Evolutionary conservation across 768 basidiomycete genomes (phyloP).

Genomic region (Collybiopsis luxurians): DNA sequence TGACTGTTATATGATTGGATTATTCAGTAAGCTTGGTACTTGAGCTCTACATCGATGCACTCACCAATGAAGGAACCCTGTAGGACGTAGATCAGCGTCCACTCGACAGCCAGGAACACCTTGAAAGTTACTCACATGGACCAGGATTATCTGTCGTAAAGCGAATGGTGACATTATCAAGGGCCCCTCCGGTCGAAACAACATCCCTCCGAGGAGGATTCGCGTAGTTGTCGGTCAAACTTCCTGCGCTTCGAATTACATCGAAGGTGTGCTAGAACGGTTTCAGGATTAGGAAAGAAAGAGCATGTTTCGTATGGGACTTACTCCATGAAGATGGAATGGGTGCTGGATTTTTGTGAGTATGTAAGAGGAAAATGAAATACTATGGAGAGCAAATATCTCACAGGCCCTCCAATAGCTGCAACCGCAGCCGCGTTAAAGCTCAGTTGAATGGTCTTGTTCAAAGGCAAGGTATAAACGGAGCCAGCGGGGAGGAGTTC

Average conservation of each 20-base stretch:
- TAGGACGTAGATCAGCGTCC: too few relatives aligned
- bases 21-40: neutral
- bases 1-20: slow-evolving; percentile 18
- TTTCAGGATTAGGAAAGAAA: neutral
- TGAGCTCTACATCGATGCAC: neutral
- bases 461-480: slow-evolving; percentile 32
- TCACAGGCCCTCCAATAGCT: slow-evolving; percentile 17
- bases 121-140: slow-evolving; percentile 25
- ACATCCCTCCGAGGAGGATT: slow-evolving; percentile 58
- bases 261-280: slow-evolving; percentile 38
- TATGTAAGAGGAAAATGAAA: slow-evolving; percentile 14
- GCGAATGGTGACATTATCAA: slow-evolving; percentile 52
- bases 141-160: slow-evolving; percentile 68
- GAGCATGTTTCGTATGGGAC: neutral
- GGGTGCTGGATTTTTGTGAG: slow-evolving; percentile 17
- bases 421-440: slow-evolving; percentile 20
- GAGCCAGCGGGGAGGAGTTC: slow-evolving; percentile 30
- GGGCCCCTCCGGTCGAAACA: slow-evolving; percentile 33
- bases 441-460: slow-evolving; percentile 36
- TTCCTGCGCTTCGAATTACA: slow-evolving; percentile 36
- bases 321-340: slow-evolving; percentile 28
- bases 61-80: slow-evolving; percentile 43
- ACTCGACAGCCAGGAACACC: too few relatives aligned
- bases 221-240: slow-evolving; percentile 30
- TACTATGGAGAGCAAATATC: slow-evolving; percentile 12